A percentile compares a stretch with the other conserved stretches of the same genome.
phyloP scores from a whole-genome alignment of 129 eudicot species.

The Calendula officinalis region DNA sequence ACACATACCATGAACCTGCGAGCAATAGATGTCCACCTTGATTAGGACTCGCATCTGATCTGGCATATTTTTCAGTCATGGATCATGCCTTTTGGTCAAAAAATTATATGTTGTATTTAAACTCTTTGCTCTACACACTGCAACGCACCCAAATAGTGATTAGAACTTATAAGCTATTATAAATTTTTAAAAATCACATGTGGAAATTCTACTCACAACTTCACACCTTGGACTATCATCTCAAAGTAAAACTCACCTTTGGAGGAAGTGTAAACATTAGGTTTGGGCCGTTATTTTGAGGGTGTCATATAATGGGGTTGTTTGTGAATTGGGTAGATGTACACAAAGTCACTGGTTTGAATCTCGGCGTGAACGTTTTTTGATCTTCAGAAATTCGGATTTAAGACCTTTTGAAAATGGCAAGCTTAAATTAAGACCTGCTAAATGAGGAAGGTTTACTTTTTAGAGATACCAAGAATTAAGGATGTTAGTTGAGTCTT shows the following conservation, averaged over 20 bases:
- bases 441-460: too few species aligned
- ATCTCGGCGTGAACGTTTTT: too few species aligned
- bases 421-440: too few species aligned
- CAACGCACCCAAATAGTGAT: background rate
- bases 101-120: constrained; percentile 74
- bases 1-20: constrained; percentile 29
- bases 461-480: too few species aligned
- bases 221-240: constrained; percentile 91
- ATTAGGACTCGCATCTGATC: constrained; percentile 37
- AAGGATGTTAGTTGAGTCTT: too few species aligned
- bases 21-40: constrained; percentile 17
- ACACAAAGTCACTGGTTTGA: too few species aligned
- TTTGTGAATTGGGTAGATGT: too few species aligned
- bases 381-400: too few species aligned
- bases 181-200: background rate
- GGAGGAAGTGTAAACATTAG: constrained; percentile 89
- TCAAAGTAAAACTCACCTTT: constrained; percentile 42
- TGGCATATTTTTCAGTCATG: constrained; percentile 69
- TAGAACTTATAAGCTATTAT: background rate
- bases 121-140: constrained; percentile 67
- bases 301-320: too few species aligned
- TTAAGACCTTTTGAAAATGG: too few species aligned
- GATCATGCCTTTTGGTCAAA: constrained; percentile 72
- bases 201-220: constrained; percentile 53
- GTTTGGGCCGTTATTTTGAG: too few species aligned